Percentiles rank a stretch among this genome's conserved stretches.
Evolutionary conservation across 2,329 filamentous ascomycete species (phyloP).

Genomic region (Drechmeria coniospora): DNA sequence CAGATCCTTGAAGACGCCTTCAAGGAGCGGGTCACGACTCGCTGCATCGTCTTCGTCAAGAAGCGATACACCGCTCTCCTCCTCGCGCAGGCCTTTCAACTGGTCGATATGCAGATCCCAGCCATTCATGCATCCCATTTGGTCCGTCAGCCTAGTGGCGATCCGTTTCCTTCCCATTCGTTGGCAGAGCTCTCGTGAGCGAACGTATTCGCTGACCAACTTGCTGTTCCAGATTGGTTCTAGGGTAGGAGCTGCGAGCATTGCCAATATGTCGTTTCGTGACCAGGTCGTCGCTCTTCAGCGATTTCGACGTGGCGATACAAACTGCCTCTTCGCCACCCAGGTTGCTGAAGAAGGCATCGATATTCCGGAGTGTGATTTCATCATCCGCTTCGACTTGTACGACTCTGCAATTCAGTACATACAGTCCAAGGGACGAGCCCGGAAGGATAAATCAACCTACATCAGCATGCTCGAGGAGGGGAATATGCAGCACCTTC

Average conservation of each 20-base stretch:
- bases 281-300: slow-evolving; percentile 61
- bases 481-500: slow-evolving; percentile 45
- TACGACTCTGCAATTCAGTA: slow-evolving; percentile 88
- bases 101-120: slow-evolving; percentile 35
- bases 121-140: slow-evolving; percentile 48
- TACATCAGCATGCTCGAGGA: slow-evolving; percentile 75
- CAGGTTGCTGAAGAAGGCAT: slow-evolving; percentile 54
- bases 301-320: slow-evolving; percentile 41
- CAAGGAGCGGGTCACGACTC: slow-evolving; percentile 27
- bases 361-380: slow-evolving; percentile 52
- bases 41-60: slow-evolving; percentile 78
- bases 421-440: slow-evolving; percentile 80
- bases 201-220: not conserved
- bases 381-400: slow-evolving; percentile 65
- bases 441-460: slow-evolving; percentile 59
- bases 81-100: slow-evolving; percentile 51
- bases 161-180: no score
- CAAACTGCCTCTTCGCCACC: slow-evolving; percentile 52
- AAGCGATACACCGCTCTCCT: slow-evolving; percentile 63
- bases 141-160: slow-evolving; percentile 26
- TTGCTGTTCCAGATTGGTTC: slow-evolving; percentile 15
- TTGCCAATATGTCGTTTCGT: slow-evolving; percentile 50
- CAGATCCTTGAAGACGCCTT: slow-evolving; percentile 49
- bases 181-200: no score
- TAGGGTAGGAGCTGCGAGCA: slow-evolving; percentile 22